Percentiles rank a stretch among this genome's conserved stretches.
These are phyloP conservation scores for Xanthoconium stramineum DNA, from an alignment of 768 basidiomycete genomes.

Conservation along the genomic window DNA sequence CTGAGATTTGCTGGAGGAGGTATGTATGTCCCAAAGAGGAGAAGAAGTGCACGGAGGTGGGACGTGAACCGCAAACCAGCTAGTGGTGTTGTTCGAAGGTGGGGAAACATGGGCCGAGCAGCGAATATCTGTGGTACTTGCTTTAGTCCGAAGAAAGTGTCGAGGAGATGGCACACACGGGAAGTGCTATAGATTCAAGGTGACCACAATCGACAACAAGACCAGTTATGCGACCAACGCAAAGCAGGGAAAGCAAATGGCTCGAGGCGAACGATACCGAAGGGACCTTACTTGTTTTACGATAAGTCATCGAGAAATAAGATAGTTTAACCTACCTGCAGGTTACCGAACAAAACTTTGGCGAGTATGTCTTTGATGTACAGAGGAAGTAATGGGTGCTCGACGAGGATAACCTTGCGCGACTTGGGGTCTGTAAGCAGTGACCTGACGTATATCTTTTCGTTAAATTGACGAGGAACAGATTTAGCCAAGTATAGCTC, in stretches of 20 bases:
- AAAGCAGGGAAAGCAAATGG: conserved; percentile 79
- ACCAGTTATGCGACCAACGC: conserved; percentile 87
- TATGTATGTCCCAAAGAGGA: conserved; percentile 81
- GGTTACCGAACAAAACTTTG: conserved; percentile 82
- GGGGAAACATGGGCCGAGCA: conserved; percentile 81
- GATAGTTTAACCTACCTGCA: conserved; percentile 52
- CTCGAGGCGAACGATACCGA: conserved; percentile 92
- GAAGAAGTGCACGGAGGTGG: conserved; percentile 77
- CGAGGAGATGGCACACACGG: conserved; percentile 49
- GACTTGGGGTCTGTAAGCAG: conserved; percentile 93
- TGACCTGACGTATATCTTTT: conserved; percentile 51
- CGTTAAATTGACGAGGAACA: conserved; percentile 7
- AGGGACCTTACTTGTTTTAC: conserved; percentile 60
- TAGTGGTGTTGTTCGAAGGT: conserved; percentile 79
- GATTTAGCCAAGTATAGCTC: conserved; percentile 25
- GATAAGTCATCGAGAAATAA: neutral
- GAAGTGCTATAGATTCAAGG: conserved; percentile 83
- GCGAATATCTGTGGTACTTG: conserved; percentile 73
- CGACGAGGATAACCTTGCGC: conserved; percentile 89
- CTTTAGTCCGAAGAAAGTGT: neutral
- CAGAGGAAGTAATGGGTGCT: conserved; percentile 83
- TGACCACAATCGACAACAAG: conserved; percentile 93
- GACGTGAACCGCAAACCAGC: conserved; percentile 81
- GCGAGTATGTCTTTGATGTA: conserved; percentile 88
- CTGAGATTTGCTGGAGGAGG: conserved; percentile 75